Base-by-base conservation (phyloP, 2,329 filamentous ascomycete species). In the Claviceps citrina region DNA sequence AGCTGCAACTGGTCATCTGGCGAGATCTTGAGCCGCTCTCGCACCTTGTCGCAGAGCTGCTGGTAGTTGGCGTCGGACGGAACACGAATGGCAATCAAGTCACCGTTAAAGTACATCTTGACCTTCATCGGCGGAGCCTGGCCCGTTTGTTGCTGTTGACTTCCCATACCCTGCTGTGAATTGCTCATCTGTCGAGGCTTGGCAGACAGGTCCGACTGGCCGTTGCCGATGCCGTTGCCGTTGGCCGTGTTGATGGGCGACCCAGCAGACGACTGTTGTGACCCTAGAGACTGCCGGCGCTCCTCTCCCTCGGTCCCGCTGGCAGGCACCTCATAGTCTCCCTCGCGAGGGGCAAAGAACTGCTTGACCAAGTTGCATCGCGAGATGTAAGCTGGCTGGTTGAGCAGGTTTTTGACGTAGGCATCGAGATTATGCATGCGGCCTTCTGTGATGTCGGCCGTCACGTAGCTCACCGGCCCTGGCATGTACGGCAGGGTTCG, bases 401-500 rank as follows among this genome's bases (percentile, higher is more conserved):
- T 72, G 7, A 98, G 67, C 18, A 98, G 69, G 51, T 91, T 89
- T 63, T 93, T 93, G 50, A 98, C 85, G 53, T 98, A 98, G 38
- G 89, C 84, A 54, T 98, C 87, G 30, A 98, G 66, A 55, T 93
- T 95, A 57, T 91, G 84, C 43, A 91, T 76, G 49, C 91, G 78
- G 22, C 86, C 87, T 54, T 95, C 87, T 15, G 87, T 94, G 52
- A 98, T 95, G 27, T 84, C 84, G 55, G 96, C 89, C n/a, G 89
- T 98, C 41, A 96, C 89, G 60, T 93, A 94, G 48, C 87, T 93
- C 45, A 98, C 89, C 3, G 91, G 91, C 5, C 91, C 91, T 8
- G 91, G 91, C 91, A 98, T 98, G 59, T 93, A 96, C 2, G 91
- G 91, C 10, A 98, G 63, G 7, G 81, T 85, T 41, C 91, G 80